phyloP scores from a whole-genome alignment of 176 grass and related monocot species.

The Metroxylon sagu region DNA sequence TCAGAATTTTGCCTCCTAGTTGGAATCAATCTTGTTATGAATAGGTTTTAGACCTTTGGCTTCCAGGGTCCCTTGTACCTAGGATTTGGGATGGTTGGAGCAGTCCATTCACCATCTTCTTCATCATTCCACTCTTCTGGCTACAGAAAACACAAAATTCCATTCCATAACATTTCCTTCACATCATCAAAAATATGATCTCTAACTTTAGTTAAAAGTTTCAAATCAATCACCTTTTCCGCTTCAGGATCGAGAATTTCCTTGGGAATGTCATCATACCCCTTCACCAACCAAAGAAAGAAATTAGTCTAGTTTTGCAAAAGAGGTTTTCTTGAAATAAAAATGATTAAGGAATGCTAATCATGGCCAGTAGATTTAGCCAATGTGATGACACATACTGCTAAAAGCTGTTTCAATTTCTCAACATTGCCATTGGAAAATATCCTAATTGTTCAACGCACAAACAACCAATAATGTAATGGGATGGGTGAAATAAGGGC shows the following conservation, averaged over 20 bases:
- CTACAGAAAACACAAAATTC: slow-evolving; percentile 24
- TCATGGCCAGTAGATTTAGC: background rate
- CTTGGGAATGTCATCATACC: slow-evolving; percentile 76
- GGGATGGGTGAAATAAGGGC: too few relatives aligned
- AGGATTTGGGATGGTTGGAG: slow-evolving; percentile 82
- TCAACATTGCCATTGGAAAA: too few relatives aligned
- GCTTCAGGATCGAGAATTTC: slow-evolving; percentile 81
- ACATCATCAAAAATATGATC: background rate
- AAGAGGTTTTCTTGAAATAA: slow-evolving; percentile 1
- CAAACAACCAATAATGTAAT: too few relatives aligned
- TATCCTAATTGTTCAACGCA: too few relatives aligned
- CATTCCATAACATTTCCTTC: background rate
- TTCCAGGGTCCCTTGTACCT: slow-evolving; percentile 88
- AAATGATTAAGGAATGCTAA: background rate
- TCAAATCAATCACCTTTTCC: slow-evolving; percentile 44
- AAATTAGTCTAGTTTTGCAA: background rate
- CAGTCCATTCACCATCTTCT: slow-evolving; percentile 96
- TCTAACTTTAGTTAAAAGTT: background rate
- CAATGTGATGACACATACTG: too few relatives aligned
- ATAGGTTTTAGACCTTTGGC: slow-evolving; percentile 48
- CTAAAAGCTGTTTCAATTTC: too few relatives aligned
- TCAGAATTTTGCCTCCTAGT: background rate
- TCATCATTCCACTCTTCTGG: slow-evolving; percentile 96
- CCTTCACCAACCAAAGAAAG: slow-evolving; percentile 30
- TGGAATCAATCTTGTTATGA: background rate